phyloP scores from a whole-genome alignment of 129 eudicot genomes.

The Saussurea involucrata region DNA sequence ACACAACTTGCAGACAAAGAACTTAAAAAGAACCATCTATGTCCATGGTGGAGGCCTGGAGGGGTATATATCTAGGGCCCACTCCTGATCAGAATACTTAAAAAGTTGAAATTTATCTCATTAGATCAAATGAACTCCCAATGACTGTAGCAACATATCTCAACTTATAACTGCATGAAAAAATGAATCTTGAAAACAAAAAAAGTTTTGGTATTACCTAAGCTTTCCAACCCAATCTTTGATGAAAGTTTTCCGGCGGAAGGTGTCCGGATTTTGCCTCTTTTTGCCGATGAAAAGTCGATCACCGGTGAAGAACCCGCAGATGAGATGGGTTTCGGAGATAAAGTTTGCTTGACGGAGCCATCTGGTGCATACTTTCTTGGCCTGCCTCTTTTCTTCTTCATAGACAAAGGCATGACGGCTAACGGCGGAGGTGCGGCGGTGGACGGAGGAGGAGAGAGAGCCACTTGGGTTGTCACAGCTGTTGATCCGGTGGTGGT shows the following conservation, averaged over 20 bases:
- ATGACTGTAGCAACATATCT: not conserved
- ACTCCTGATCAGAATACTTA: constrained; percentile 19
- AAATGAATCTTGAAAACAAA: constrained; percentile 8
- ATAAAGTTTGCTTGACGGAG: constrained; percentile 45
- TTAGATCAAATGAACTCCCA: not conserved
- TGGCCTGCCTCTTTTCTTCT: constrained; percentile 94
- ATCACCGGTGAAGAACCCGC: constrained; percentile 73
- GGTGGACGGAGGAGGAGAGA: constrained; percentile 21
- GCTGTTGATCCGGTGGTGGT: constrained; percentile 45
- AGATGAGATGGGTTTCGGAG: constrained; percentile 83
- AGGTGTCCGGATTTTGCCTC: constrained; percentile 52
- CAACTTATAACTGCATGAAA: not conserved
- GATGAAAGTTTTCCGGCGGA: constrained; percentile 42
- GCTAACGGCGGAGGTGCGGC: constrained; percentile 39
- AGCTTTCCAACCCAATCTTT: constrained; percentile 43
- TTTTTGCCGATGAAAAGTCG: constrained; percentile 62
- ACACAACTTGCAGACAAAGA: constrained; percentile 22
- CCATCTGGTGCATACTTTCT: constrained; percentile 92
- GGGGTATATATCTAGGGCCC: constrained; percentile 20
- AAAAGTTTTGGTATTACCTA: constrained; percentile 35
- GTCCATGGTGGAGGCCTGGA: constrained; percentile 19
- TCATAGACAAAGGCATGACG: constrained; percentile 37
- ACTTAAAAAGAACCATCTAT: constrained; percentile 14
- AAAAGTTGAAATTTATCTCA: constrained; percentile 34
- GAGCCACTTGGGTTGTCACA: constrained; percentile 22